Percentiles rank a stretch among this genome's conserved stretches.
Evolutionary conservation across 306 rosid species (phyloP).

Genomic region (Lablab purpureus): DNA sequence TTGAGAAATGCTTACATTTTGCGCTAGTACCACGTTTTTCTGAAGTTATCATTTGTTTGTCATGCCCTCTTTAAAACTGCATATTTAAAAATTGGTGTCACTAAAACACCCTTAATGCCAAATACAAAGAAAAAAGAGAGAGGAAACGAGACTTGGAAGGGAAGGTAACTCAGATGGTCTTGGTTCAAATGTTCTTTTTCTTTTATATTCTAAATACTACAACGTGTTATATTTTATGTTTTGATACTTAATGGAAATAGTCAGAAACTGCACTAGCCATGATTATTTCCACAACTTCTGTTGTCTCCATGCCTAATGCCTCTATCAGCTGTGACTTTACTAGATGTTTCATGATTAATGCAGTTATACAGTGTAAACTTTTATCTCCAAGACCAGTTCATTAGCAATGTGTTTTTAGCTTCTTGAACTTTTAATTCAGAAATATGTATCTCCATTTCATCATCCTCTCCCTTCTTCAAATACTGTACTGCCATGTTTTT

Average conservation of each 20-base stretch:
- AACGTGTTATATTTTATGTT: not conserved
- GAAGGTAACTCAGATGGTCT: not conserved
- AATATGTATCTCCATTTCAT: constrained; percentile 1
- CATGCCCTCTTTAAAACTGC: constrained; percentile 29
- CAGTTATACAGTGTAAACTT: not conserved
- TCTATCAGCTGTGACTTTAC: not conserved
- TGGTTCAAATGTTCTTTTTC: constrained; percentile 14
- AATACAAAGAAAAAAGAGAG: not conserved
- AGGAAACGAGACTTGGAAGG: not conserved
- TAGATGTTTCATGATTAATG: not conserved
- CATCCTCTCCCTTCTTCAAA: not conserved
- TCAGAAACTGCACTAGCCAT: not conserved
- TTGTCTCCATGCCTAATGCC: not conserved
- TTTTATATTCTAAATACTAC: not conserved
- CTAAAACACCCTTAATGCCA: not conserved
- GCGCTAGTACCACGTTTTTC: not conserved
- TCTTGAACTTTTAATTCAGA: constrained; percentile 15
- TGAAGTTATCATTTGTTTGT: constrained; percentile 27
- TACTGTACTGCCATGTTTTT: constrained; percentile 28
- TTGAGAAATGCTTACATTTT: not conserved
- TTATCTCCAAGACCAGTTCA: not conserved
- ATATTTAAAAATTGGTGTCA: not conserved
- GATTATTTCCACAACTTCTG: not conserved
- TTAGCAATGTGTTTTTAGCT: constrained; percentile 4
- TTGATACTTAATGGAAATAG: constrained; percentile 3